Conservation (phyloP, 805 yeast species). For the Candida boidinii region DNA sequence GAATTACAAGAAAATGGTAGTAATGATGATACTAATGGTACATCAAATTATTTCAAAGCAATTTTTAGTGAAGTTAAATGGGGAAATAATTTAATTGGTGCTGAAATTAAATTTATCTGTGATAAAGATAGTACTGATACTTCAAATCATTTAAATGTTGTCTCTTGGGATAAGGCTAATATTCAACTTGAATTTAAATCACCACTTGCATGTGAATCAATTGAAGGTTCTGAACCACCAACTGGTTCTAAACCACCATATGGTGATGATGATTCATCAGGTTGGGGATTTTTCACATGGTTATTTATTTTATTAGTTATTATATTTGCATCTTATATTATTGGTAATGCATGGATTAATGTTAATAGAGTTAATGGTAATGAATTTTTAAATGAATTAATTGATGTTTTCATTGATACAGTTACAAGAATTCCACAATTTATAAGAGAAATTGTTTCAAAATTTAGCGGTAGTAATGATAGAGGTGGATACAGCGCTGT, state of each 20-base stretch:
- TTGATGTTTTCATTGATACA: slow-evolving; percentile 57
- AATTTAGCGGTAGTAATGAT: slow-evolving; percentile 48
- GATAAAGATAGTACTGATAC: slow-evolving; percentile 21
- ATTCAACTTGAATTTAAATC: slow-evolving; percentile 25
- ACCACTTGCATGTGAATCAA: slow-evolving; percentile 29
- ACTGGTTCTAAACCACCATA: slow-evolving; percentile 12
- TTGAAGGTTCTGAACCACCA: slow-evolving; percentile 8
- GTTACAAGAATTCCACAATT: slow-evolving; percentile 57
- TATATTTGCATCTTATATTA: slow-evolving; percentile 60
- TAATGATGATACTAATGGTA: slow-evolving; percentile 12
- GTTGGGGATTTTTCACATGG: slow-evolving; percentile 83
- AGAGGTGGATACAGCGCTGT: slow-evolving; percentile 95
- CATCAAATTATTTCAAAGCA: slow-evolving; percentile 23
- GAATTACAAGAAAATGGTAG: too few species aligned
- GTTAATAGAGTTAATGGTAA: slow-evolving; percentile 58
- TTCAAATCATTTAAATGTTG: slow-evolving; percentile 20
- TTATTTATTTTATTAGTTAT: slow-evolving; percentile 67
- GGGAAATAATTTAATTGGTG: slow-evolving; percentile 54
- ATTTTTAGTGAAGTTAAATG: slow-evolving; percentile 49
- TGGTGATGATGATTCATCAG: slow-evolving; percentile 28
- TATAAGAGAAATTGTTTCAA: slow-evolving; percentile 56
- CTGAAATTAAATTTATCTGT: slow-evolving; percentile 42
- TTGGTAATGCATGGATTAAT: slow-evolving; percentile 69
- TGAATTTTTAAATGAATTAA: slow-evolving; percentile 64
- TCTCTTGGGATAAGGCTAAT: slow-evolving; percentile 28